These are phyloP conservation scores for Ophiostoma sp. DNA, from an alignment of 2,329 filamentous ascomycete genomes.

Conservation along the genomic window DNA sequence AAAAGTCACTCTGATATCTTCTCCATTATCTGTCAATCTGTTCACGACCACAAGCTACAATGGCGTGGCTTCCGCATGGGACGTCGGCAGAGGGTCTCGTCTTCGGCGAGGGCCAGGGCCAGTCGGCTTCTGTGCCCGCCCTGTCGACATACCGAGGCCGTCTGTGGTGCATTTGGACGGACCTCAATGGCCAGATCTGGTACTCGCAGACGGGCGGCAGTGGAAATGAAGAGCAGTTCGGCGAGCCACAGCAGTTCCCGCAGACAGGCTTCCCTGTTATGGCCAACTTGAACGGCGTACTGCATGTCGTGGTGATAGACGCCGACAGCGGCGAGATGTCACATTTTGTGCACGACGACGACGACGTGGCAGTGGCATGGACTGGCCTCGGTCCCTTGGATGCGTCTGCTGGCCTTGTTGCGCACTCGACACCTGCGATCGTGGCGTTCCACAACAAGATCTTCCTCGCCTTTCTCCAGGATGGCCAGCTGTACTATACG, in stretches of 20 bases:
- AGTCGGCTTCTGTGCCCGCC: conserved; percentile 33
- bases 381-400: conserved; percentile 28
- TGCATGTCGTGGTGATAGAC: conserved; percentile 34
- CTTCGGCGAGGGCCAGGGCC: conserved; percentile 29
- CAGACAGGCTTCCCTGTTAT: conserved; percentile 33
- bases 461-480: conserved; percentile 32
- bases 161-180: conserved; percentile 35
- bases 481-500: conserved; percentile 30
- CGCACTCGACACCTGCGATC: conserved; percentile 31
- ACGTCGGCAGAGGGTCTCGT: conserved; percentile 29
- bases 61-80: conserved; percentile 34
- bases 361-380: conserved; percentile 29
- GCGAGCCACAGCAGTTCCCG: conserved; percentile 30
- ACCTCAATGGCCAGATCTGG: conserved; percentile 33
- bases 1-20: neutral
- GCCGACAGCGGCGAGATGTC: conserved; percentile 30
- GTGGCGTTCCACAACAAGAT: conserved; percentile 36
- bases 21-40: neutral
- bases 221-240: conserved; percentile 30
- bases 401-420: conserved; percentile 27
- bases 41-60: conserved; percentile 1
- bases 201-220: conserved; percentile 31
- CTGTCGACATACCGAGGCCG: conserved; percentile 35
- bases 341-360: conserved; percentile 34
- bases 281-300: conserved; percentile 33